Percentiles rank a stretch among this genome's conserved stretches.
These are phyloP conservation scores for Annulohypoxylon maeteangense DNA, from an alignment of 495 filamentous ascomycete species.

Conservation along the genomic window DNA sequence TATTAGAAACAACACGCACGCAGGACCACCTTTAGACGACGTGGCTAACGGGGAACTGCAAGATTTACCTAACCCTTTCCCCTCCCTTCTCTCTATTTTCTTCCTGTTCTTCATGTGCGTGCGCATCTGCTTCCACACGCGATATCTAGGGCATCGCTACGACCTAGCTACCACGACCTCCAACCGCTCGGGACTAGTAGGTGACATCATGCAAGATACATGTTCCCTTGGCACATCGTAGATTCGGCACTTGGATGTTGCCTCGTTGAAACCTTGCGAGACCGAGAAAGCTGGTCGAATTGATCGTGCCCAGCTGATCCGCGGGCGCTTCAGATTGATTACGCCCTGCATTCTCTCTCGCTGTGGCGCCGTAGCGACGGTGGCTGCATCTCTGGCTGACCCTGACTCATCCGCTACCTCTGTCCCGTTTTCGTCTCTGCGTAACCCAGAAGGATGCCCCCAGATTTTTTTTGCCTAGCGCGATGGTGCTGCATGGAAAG, in stretches of 20 bases:
- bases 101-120: slow-evolving; percentile 10
- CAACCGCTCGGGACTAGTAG: slow-evolving; percentile 15
- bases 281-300: slow-evolving; percentile 5
- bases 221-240: slow-evolving; percentile 37
- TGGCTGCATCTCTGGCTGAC: slow-evolving; percentile 27
- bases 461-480: slow-evolving; percentile 1
- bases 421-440: slow-evolving; percentile 22
- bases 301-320: slow-evolving; percentile 18
- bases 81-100: not conserved
- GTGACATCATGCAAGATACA: slow-evolving; percentile 42
- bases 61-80: not conserved
- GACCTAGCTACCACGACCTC: slow-evolving; percentile 4
- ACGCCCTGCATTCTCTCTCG: slow-evolving; percentile 15
- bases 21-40: slow-evolving; percentile 20
- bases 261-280: slow-evolving; percentile 38
- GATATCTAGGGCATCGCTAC: slow-evolving; percentile 11
- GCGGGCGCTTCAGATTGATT: slow-evolving; percentile 39
- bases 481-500: not conserved
- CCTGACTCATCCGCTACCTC: slow-evolving; percentile 25
- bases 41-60: slow-evolving; percentile 10
- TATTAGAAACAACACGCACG: not conserved
- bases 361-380: slow-evolving; percentile 28
- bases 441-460: slow-evolving; percentile 9
- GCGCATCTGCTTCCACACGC: slow-evolving; percentile 23
- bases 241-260: slow-evolving; percentile 41